Base-by-base conservation (phyloP, 495 filamentous ascomycete genomes). In the Tuber microsphaerosporum region DNA sequence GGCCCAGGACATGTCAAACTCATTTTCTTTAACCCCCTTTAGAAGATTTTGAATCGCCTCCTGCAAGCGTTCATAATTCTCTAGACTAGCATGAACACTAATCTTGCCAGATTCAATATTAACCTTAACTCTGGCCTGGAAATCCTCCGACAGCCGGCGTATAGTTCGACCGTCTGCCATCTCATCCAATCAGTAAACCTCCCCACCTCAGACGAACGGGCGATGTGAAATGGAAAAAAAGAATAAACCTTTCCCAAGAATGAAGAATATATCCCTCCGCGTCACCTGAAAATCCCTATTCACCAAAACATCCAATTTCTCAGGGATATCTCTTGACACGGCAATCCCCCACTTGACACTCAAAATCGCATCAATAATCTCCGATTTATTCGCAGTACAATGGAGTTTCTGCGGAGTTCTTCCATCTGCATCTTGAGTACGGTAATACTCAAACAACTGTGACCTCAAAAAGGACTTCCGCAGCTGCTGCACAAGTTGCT, bases 191-290 rank as follows among this genome's bases (percentile, higher is more conserved):
- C 70, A 82, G 76, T n/a, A 42, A 80, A 72, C 45, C 37, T 70
- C 70, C 65, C 61, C 20, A 41, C 31, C 17, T 22, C n/a, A 39
- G 45, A 37, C 5, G 17, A 31, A 51, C 41, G 22, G 31, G 65
- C 42, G 10, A 19, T 17, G 34, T 37, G 42, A 37, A 17, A 61
- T 31, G 41, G n/a, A 69, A 68, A 45, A 20, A 42, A 19, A 16
- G 16, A 31, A 68, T 69, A 76, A 79, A 83, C 81, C 81, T 75
- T 83, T 74, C 14, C 81, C 74, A 51, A 83, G 71, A 71, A 83
- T 82, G 72, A 83, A 83, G 45, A 81, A 83, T 16, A 83, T 81
- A 65, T 83, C 81, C 37, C 76, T 71, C 34, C 71, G 82, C 16
- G 44, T 74, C 12, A 69, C 77, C 44, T 48, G n/a, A 12, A 82